phyloP scores from a whole-genome alignment of 306 rosid genomes.

The Cucumis cinereus region DNA sequence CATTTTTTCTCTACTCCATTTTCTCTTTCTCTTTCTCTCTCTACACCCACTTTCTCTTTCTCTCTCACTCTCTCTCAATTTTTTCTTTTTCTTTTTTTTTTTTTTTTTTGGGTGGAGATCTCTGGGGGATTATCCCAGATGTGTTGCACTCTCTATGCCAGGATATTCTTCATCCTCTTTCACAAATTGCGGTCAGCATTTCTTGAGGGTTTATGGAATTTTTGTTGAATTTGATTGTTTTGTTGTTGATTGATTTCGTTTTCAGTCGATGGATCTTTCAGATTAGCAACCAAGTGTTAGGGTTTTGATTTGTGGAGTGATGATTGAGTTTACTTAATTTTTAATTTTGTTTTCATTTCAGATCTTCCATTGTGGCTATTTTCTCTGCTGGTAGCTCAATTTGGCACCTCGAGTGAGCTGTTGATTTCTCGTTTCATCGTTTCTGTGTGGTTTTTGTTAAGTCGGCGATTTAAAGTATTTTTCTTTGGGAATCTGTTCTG shows the following conservation, averaged over 20 bases:
- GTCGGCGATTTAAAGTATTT: conserved; percentile 17
- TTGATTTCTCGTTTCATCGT: conserved; percentile 11
- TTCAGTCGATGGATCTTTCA: conserved; percentile 2
- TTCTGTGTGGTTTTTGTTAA: conserved; percentile 7
- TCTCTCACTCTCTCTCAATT: background rate
- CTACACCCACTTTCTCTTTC: background rate
- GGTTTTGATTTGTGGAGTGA: conserved; percentile 1
- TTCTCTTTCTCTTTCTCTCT: background rate
- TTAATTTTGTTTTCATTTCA: conserved; percentile 2
- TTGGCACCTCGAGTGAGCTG: conserved; percentile 18
- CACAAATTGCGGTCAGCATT: conserved; percentile 28
- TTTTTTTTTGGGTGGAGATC: conserved; percentile 11
- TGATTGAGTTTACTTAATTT: background rate
- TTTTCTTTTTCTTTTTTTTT: background rate
- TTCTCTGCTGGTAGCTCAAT: conserved; percentile 21
- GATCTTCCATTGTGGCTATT: conserved; percentile 26
- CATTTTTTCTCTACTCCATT: background rate
- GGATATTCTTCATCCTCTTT: conserved; percentile 20
- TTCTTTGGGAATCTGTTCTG: conserved; percentile 14
- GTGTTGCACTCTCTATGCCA: conserved; percentile 22
- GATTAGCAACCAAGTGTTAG: background rate
- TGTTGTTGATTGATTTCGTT: background rate
- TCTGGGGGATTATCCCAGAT: conserved; percentile 14
- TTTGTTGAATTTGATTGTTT: background rate
- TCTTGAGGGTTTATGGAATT: background rate